Base-by-base conservation (phyloP, 1,139 yeast species). In the Pichia sp. region DNA sequence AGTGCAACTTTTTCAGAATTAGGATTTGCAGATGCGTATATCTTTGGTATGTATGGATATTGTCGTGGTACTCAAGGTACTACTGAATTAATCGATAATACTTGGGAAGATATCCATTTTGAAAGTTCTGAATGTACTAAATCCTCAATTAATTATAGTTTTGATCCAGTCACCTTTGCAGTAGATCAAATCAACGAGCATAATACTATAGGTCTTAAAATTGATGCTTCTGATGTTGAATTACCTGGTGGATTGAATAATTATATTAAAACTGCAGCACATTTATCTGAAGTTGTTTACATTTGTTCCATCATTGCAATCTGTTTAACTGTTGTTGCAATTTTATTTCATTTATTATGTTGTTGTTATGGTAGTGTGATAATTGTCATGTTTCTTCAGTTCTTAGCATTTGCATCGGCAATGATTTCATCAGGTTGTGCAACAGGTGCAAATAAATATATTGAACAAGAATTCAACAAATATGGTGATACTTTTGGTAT, bases 41-140 rank as follows among this genome's bases (percentile, higher is more conserved):
- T 79, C 14, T 64, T 81, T 31, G 78, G 87, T 35, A 69, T 72
- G 57, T 82, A 88, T 78, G 89, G 88, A 25, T 83, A 80, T 63
- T 84, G 94, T 61, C 66, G 71, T 51, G 91, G 89, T 20, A 43
- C 59, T 33, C 57, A 59, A 11, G 58, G 61, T 31, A 43, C 50
- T 13, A 54, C 57, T 23, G 28, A 31, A 13, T 16, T 33, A 6
- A 23, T 26, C 8, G 43, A 45, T n/a, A 29, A 39, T 10, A 25
- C 33, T 3, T 40, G 47, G 45, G 45, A 41, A 22, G 38, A 39
- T 45, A 56, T 65, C 19, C 57, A 68, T 44, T 62, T 71, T 36
- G 63, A 63, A 33, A 70, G 70, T 48, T 73, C 79, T 14, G 74
- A 70, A 65, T 83, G 89, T 63, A 72, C 78, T 6, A 49, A 59